These are phyloP conservation scores for Trebouxia sp. DNA, from an alignment of 139 green algal species.

Conservation along the genomic window DNA sequence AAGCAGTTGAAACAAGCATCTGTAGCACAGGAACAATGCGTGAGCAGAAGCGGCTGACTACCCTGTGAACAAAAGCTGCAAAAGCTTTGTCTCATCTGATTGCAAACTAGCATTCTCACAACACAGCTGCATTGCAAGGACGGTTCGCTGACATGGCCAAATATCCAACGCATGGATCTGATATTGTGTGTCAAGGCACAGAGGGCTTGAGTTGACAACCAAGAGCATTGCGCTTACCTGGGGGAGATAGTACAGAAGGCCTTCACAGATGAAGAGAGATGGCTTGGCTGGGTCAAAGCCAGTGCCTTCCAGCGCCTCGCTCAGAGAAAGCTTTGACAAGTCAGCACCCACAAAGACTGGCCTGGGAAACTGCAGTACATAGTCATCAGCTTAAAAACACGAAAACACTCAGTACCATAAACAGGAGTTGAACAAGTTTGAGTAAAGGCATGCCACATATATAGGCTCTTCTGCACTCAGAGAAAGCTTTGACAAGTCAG, in stretches of 20 bases:
- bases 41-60: too few species aligned
- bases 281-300: conserved; percentile 53
- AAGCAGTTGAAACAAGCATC: too few species aligned
- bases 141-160: too few species aligned
- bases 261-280: conserved; percentile 70
- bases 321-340: conserved; percentile 61
- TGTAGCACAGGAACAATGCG: too few species aligned
- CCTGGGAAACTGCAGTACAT: conserved; percentile 49
- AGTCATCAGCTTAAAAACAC: not conserved
- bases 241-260: conserved; percentile 72
- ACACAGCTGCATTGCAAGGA: too few species aligned
- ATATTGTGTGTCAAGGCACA: too few species aligned
- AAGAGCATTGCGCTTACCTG: not conserved
- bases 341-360: conserved; percentile 66
- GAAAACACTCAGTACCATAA: not conserved
- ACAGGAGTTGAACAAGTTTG: not conserved
- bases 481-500: conserved; percentile 70
- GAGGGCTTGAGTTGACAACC: not conserved
- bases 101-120: too few species aligned
- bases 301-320: conserved; percentile 47
- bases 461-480: too few species aligned
- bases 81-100: too few species aligned
- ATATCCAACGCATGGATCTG: too few species aligned
- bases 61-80: too few species aligned
- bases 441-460: too few species aligned